phyloP scores from a whole-genome alignment of 83 land plant species.

The Isoetes engelmannii region DNA sequence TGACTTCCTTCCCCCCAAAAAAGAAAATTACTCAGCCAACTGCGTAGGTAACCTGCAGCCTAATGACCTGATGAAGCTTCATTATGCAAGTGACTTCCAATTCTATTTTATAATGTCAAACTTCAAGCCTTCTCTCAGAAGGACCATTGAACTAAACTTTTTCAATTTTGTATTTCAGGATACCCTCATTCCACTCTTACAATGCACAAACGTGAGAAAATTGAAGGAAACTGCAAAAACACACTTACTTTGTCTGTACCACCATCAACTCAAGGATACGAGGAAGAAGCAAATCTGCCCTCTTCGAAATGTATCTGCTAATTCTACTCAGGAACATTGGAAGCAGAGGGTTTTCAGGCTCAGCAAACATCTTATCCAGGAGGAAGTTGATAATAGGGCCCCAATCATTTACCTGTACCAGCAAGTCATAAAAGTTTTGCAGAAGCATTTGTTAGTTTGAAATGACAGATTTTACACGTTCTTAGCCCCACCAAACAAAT shows the following conservation, averaged over 20 bases:
- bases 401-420: slow-evolving; percentile 53
- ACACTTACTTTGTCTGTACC: slow-evolving; percentile 45
- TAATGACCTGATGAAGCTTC: no score
- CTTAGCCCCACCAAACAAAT: no score
- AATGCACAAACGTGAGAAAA: not conserved
- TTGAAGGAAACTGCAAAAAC: not conserved
- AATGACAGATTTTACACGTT: no score
- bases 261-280: slow-evolving; percentile 32
- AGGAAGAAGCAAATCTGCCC: slow-evolving; percentile 34
- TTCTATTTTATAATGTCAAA: no score
- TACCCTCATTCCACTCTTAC: no score
- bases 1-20: no score
- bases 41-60: no score
- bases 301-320: slow-evolving; percentile 45
- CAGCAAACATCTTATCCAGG: slow-evolving; percentile 58
- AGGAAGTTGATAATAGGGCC: slow-evolving; percentile 35
- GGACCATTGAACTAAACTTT: no score
- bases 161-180: no score
- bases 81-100: no score
- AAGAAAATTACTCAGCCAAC: no score
- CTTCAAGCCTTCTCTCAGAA: no score
- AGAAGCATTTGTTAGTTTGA: not conserved
- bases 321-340: slow-evolving; percentile 55
- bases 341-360: slow-evolving; percentile 63
- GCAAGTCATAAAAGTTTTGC: not conserved